Base-by-base conservation (phyloP, 495 filamentous ascomycete species). In the Daldinia loculata region DNA sequence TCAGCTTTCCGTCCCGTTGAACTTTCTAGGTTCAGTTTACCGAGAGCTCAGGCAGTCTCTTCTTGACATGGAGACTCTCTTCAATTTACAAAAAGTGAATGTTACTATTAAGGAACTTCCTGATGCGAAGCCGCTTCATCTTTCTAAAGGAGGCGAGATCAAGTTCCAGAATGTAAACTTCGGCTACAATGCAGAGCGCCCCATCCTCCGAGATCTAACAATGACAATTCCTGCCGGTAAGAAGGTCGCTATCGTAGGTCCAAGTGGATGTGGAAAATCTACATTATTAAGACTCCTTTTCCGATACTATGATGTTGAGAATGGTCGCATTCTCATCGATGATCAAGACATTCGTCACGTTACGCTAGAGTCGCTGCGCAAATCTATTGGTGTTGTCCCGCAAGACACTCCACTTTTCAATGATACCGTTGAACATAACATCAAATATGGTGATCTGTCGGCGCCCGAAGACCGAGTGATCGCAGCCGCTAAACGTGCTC, bases 81-180 rank as follows among this genome's bases (percentile, higher is more conserved):
- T 99, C 84, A 97, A 97, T 77, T 84, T 99, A n/a, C 96, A 99
- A 77, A 98, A 97, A 77, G 96, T 98, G 75, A 97, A 98, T 70
- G 89, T 98, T 39, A 88, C 89, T 19, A 90, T 98, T 76, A 89
- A 89, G 72, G 94, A 98, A 59, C 80, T 84, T 34, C 84, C 88
- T 22, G 82, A 93, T 67, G 92, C 96, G 2, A 89, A 90, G 63
- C 80, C 91, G 0, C 83, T 99, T 8, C 77, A 84, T 9, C 82
- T 98, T 19, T 85, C 84, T 27, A 88, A 86, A 71, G 93, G 93
- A 39, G 95, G 95, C 38, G 90, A 97, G 76, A 97, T 99, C 77
- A 86, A 82, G 29, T 98, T 99, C 77, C 92, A 98, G 75, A 94
- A 99, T 71, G 95, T 99, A 57, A 92, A 88, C 2, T 99, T 99